Evolutionary conservation across 2,329 filamentous ascomycete species (phyloP), one percentile per base, ranked within the genome.

Genomic region (Botrytis deweyae): DNA sequence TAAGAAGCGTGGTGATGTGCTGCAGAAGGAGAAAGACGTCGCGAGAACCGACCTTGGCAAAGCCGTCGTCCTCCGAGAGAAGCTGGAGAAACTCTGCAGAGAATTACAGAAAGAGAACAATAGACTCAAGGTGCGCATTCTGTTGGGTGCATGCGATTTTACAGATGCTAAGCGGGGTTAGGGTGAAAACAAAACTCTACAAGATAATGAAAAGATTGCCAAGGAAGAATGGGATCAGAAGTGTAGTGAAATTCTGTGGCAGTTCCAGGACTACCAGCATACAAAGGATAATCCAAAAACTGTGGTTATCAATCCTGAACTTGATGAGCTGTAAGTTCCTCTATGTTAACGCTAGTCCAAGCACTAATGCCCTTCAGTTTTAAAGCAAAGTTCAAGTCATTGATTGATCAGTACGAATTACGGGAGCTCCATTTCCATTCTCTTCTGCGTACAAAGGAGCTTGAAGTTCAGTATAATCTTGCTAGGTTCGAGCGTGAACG

Each of bases 21-120:
- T 99, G 72, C 96, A 99, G 83, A 99, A 98, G 82, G 96, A 99
- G 80, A 97, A 97, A 82, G 96, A 99, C 81, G 91, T 93, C 78
- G 92, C 92, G 73, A 90, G 94, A 79, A 92, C 91, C 65, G 96
- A 99, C 82, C 86, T 97, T 73, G 95, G 90, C 84, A 97, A 97
- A 84, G 95, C 95, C 36, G 91, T 93, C 33, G 92, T 91, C 1
- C 89, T 98, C 81, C 98, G 97, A 83, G 95, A 98, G 82, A 98
- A 98, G 84, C 86, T 99, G 64, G 96, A 99, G 84, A 99, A 98
- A 82, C 86, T 99, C 46, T 98, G 95, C 80, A 88, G 96, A 73
- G 96, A 99, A 83, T 87, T 99, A 72, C 96, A 97, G 75, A 93
- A 95, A 79, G 96, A 99, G 81, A 99, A 99, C 83, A 98, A 98